Percentiles rank a stretch among this genome's conserved stretches.
phyloP scores from a whole-genome alignment of 1,284 basidiomycete species.

The Ganoderma boninense region DNA sequence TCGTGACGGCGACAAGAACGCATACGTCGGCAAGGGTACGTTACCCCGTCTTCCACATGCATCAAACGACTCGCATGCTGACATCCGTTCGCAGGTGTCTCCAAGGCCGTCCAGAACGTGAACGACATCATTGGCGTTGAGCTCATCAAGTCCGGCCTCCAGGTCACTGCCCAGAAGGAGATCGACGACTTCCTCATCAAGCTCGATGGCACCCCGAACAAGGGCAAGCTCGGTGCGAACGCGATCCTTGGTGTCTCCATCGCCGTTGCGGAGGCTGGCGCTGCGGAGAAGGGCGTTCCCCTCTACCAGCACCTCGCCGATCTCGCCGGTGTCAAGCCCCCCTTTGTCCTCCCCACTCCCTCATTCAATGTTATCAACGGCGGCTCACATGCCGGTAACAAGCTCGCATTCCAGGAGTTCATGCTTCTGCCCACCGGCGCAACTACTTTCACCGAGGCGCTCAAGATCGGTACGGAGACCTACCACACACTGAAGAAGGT shows the following conservation, averaged over 20 bases:
- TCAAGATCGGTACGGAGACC: slow-evolving; percentile 98
- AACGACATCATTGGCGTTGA: slow-evolving; percentile 92
- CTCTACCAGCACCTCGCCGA: slow-evolving; percentile 98
- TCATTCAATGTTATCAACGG: slow-evolving; percentile 99
- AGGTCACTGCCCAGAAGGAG: slow-evolving; percentile 94
- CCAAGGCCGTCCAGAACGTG: slow-evolving; percentile 95
- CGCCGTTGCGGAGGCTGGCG: slow-evolving; percentile 93
- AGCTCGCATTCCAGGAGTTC: slow-evolving; percentile 99
- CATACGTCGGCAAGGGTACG: slow-evolving; percentile 95
- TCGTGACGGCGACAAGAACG: slow-evolving; percentile 93
- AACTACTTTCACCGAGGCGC: slow-evolving; percentile 91
- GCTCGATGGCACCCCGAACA: slow-evolving; percentile 97
- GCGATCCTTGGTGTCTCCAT: slow-evolving; percentile 99
- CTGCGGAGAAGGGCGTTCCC: slow-evolving; percentile 93
- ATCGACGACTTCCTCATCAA: slow-evolving; percentile 99
- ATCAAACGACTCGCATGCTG: neutral
- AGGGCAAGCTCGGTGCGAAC: slow-evolving; percentile 99
- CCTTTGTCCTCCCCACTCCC: slow-evolving; percentile 91
- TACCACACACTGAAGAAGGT: slow-evolving; percentile 99
- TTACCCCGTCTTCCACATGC: slow-evolving; percentile 6
- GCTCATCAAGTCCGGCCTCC: slow-evolving; percentile 87
- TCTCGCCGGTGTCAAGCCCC: slow-evolving; percentile 93
- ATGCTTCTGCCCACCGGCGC: slow-evolving; percentile 99
- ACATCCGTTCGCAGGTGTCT: slow-evolving; percentile 69
- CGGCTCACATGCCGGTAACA: slow-evolving; percentile 99